phyloP scores from a whole-genome alignment of 768 basidiomycete genomes.

The Mycena polygramma region DNA sequence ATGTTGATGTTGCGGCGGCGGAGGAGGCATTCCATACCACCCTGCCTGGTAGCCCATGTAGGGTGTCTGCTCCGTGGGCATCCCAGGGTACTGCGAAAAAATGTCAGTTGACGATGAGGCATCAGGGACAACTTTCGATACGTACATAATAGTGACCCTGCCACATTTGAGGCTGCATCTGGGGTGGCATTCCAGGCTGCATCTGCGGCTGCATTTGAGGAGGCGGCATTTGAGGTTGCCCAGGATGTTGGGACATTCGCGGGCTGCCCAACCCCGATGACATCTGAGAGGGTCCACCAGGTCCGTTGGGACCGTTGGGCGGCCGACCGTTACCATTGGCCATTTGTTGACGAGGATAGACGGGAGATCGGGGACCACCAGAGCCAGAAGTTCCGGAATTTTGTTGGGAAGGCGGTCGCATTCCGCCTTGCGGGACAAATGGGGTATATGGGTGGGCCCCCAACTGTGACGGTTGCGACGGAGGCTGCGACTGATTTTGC shows the following conservation, averaged over 20 bases:
- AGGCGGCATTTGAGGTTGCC: constrained; percentile 66
- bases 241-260: constrained; percentile 67
- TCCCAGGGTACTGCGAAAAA: constrained; percentile 54
- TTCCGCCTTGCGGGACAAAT: constrained; percentile 61
- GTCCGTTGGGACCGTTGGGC: constrained; percentile 68
- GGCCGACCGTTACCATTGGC: constrained; percentile 73
- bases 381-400: constrained; percentile 61
- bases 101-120: constrained; percentile 15
- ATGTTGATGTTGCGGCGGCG: constrained; percentile 40
- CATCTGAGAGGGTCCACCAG: constrained; percentile 61
- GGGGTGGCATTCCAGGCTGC: constrained; percentile 54
- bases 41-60: constrained; percentile 58
- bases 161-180: constrained; percentile 58
- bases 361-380: constrained; percentile 75
- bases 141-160: constrained; percentile 68
- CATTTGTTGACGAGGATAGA: constrained; percentile 68
- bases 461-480: constrained; percentile 59
- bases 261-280: constrained; percentile 75
- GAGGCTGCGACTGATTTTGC: constrained; percentile 50
- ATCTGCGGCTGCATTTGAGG: constrained; percentile 48
- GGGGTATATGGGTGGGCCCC: constrained; percentile 59
- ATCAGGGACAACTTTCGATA: constrained; percentile 31
- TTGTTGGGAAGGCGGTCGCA: constrained; percentile 60
- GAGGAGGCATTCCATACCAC: constrained; percentile 55
- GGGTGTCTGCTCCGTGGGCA: constrained; percentile 55